Evolutionary conservation across 169 alveolate species (phyloP).

Genomic region (Plasmodium fragile): DNA sequence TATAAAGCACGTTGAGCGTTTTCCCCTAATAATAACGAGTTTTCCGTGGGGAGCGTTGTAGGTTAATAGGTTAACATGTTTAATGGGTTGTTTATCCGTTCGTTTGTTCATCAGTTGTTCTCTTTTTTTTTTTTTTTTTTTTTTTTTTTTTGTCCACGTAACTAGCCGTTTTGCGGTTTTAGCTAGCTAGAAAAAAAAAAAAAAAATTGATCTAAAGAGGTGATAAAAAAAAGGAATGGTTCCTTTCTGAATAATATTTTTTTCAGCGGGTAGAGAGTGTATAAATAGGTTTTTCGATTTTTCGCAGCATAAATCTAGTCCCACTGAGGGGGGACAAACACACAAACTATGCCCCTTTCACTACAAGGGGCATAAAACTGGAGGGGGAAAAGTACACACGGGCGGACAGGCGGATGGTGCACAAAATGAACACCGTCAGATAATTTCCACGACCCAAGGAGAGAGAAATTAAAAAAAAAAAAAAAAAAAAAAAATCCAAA

Average conservation of each 20-base stretch:
- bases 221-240: neutral
- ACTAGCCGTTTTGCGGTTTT: too few relatives aligned
- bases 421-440: neutral
- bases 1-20: neutral
- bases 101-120: neutral
- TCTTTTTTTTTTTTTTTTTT: neutral
- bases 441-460: neutral
- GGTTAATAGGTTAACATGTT: neutral
- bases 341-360: neutral
- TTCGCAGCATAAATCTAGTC: neutral
- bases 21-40: neutral
- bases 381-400: neutral
- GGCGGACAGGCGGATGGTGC: neutral
- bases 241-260: neutral
- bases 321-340: neutral
- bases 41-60: neutral
- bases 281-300: neutral
- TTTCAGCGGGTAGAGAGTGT: neutral
- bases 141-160: neutral
- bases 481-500: neutral
- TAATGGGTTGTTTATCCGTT: neutral
- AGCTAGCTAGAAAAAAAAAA: constrained; percentile 3
- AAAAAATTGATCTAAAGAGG: neutral
- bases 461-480: neutral
- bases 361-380: neutral